Base-by-base conservation (phyloP, 2,329 filamentous ascomycete genomes). In the Colletotrichum limetticola region DNA sequence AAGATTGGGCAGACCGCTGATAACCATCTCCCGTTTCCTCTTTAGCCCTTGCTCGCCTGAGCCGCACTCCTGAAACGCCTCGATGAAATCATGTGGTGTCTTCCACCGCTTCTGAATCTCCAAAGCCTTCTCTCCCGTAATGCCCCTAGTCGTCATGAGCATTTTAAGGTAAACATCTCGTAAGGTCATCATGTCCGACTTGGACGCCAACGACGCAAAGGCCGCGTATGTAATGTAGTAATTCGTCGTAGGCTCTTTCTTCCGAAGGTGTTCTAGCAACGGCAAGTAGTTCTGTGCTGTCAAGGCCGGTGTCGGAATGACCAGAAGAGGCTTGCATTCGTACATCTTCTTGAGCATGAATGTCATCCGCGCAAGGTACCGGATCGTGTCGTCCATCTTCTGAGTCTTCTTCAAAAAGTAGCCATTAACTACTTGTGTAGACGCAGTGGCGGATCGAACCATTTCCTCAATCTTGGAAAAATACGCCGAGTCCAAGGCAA, bases 141-240 rank as follows among this genome's bases (percentile, higher is more conserved):
- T 86, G 1, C 93, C 93, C 67, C 89, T 89, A 1, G 90, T 94
- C 75, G 92, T 94, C 93, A 97, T 95, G 60, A 97, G 87, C 93
- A 97, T 96, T 81, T 95, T 95, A 30, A 97, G 83, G 76, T 90
- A 96, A 0, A 95, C 81, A 77, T 97, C 94, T 68, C 93, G 86
- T 11, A 96, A 83, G 0, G 93, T 94, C 76, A 95, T 89, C 71
- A 89, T 89, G 65, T 94, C 92, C 0, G 92, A 94, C 80, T 97
- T 97, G 9, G 92, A 94, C 1, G 91, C 91, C 57, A 96, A 83
- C 1, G 91, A 91, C 0, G 91, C 90, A 79, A 96, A 95, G 0
- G 92, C 92, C 0, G 88, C 83, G 76, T 95, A 95, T 12, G 88
- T 94, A 72, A 95, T 88, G 77, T 92, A 87, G 78, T 91, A 90